Evolutionary conservation across 441 rosid genomes (phyloP), one percentile per base, ranked within the genome.

Genomic region (Erodium texanum): DNA sequence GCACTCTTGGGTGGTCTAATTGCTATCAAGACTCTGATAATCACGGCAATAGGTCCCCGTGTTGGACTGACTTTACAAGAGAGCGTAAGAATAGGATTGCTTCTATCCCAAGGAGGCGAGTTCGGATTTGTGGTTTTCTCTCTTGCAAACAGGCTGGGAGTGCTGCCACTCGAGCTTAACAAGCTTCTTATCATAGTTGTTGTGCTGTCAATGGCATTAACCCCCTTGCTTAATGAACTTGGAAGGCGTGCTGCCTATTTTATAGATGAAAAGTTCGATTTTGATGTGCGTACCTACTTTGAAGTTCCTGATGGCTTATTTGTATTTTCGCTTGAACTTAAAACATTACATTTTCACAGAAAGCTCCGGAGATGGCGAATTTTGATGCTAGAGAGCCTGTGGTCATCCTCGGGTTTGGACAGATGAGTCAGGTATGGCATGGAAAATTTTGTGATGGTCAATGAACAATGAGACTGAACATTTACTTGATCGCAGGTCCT

Each of bases 81-180:
- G 85, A 93, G 99, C 50, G 86, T 93, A 69, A 83, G 97, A 85
- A 77, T 89, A 24, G 97, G 99, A 24, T 82, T 93, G 69, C 93
- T 93, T 74, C 84, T 91, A 38, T 93, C 99, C 32, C 99, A 93
- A 78, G 99, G 99, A 80, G 99, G 99, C 48, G 97, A 93, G 80
- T 93, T 93, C 66, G 99, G 89, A 24, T 93, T 93, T 59, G 97
- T 93, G 43, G 99, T 93, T 23, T 93, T 93, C 76, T 90, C 97
- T 79, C 80, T 93, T 48, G 97, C 99, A 62, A 93, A 93, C 88
- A 90, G 98, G 86, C 91, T 91, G 66, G 99, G 99, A 69, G 97
- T 93, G 77, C 87, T 93, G 64, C 99, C 99, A n/a, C 94, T 91
- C 73, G 99, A 93, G 84, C 92, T 93, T 77, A 93, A 89, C 87